Evolutionary conservation across 2,329 filamentous ascomycete genomes (phyloP).

Genomic region (Teratosphaeria gauchensis): DNA sequence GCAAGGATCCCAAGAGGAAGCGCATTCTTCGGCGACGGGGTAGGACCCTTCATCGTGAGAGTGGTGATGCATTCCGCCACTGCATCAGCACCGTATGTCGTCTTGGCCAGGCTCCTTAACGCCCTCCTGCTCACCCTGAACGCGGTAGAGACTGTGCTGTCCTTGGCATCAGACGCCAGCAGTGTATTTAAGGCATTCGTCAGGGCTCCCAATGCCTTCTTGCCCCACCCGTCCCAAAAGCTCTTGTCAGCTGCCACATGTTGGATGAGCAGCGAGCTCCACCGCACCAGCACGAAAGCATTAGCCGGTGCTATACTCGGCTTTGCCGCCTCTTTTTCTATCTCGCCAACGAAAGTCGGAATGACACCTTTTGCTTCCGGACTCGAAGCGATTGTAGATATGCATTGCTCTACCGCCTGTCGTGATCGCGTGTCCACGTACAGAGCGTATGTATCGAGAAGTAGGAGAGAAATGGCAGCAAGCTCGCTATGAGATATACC

Average conservation of each 20-base stretch:
- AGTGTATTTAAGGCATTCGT: slow-evolving; percentile 72
- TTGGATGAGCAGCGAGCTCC: slow-evolving; percentile 73
- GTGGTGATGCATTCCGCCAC: slow-evolving; percentile 54
- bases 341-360: slow-evolving; percentile 52
- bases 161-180: slow-evolving; percentile 54
- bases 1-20: slow-evolving; percentile 76
- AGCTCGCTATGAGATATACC: slow-evolving; percentile 12
- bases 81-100: slow-evolving; percentile 49
- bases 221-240: slow-evolving; percentile 54
- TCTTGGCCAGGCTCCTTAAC: slow-evolving; percentile 62
- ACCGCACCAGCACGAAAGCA: slow-evolving; percentile 83
- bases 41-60: slow-evolving; percentile 58
- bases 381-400: slow-evolving; percentile 56
- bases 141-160: slow-evolving; percentile 61
- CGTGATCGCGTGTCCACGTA: slow-evolving; percentile 82
- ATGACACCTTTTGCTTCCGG: slow-evolving; percentile 49
- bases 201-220: slow-evolving; percentile 57
- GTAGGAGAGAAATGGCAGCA: slow-evolving; percentile 39
- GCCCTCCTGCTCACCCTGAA: slow-evolving; percentile 69
- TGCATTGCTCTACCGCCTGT: slow-evolving; percentile 70
- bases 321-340: slow-evolving; percentile 68
- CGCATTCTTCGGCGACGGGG: slow-evolving; percentile 60
- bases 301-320: slow-evolving; percentile 65
- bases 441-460: slow-evolving; percentile 79
- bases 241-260: slow-evolving; percentile 50